A percentile compares a stretch with the other conserved stretches of the same genome.
Conservation (phyloP, 2,329 filamentous ascomycete genomes). For the Orbilia quercus region DNA sequence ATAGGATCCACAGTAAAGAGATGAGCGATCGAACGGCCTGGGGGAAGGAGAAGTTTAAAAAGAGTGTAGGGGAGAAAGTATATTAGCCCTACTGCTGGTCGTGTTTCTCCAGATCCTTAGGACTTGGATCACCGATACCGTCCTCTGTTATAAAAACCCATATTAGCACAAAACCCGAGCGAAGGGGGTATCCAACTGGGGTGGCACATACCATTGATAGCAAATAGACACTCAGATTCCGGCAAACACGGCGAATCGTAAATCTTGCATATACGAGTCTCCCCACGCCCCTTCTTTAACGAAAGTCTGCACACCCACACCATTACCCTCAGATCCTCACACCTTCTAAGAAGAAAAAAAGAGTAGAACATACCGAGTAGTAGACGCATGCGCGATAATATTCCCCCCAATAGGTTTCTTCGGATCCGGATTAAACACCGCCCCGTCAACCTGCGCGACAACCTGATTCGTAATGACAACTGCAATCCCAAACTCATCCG, state of each 20-base stretch:
- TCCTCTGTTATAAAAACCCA: conserved; percentile 71
- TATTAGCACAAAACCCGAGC: conserved; percentile 31
- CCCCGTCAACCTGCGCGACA: conserved; percentile 94
- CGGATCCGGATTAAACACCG: conserved; percentile 99
- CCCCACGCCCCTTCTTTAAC: conserved; percentile 91
- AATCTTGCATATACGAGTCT: conserved; percentile 98
- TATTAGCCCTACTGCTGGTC: conserved; percentile 66
- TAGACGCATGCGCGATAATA: conserved; percentile 97
- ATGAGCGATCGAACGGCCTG: background rate
- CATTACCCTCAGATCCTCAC: background rate
- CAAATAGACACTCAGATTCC: conserved; percentile 95
- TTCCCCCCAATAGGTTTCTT: conserved; percentile 99
- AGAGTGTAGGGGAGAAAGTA: background rate
- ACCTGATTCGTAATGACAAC: conserved; percentile 99
- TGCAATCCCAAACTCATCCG: conserved; percentile 90
- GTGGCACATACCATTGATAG: conserved; percentile 77
- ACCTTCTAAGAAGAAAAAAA: background rate
- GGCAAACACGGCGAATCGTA: conserved; percentile 98
- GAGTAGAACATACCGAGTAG: conserved; percentile 71
- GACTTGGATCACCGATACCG: conserved; percentile 92
- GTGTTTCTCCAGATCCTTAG: conserved; percentile 89
- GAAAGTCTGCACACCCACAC: conserved; percentile 71
- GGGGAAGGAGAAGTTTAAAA: too few relatives aligned
- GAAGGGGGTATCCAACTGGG: too few relatives aligned
- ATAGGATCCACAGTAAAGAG: background rate